Percentiles rank a stretch among this genome's conserved stretches.
Evolutionary conservation across 345 rosid genomes (phyloP).

Genomic region (Ceriops tagal): DNA sequence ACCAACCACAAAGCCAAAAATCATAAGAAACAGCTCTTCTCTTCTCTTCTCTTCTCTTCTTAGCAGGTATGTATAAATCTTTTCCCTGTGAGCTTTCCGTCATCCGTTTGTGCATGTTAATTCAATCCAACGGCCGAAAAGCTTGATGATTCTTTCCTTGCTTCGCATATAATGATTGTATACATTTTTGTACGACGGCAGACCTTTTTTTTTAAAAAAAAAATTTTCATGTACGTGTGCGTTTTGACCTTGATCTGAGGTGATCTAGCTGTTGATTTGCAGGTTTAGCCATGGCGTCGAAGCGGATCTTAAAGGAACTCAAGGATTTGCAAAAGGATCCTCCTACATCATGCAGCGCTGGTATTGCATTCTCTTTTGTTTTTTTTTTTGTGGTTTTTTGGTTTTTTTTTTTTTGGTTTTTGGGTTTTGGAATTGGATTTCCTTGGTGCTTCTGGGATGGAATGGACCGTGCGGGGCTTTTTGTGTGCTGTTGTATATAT

Average conservation of each 20-base stretch:
- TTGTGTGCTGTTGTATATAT: too few species aligned
- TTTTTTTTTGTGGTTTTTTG: too few species aligned
- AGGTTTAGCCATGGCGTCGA: slow-evolving; percentile 23
- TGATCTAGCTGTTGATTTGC: slow-evolving; percentile 2
- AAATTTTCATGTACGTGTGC: neutral
- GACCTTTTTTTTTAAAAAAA: neutral
- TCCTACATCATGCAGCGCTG: slow-evolving; percentile 30
- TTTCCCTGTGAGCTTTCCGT: too few species aligned
- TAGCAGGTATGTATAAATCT: neutral
- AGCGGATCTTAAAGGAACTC: slow-evolving; percentile 29
- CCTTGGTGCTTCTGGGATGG: neutral
- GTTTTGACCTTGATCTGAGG: slow-evolving; percentile 3
- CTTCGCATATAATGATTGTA: too few species aligned
- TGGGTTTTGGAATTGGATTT: neutral
- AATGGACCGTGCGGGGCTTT: too few species aligned
- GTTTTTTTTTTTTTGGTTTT: too few species aligned
- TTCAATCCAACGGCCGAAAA: too few species aligned
- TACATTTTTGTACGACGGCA: too few species aligned
- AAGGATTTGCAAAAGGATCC: slow-evolving; percentile 33
- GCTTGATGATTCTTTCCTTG: too few species aligned
- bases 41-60: neutral
- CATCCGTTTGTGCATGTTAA: too few species aligned
- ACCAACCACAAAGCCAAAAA: neutral
- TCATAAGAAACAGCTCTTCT: neutral
- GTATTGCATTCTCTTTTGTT: neutral